Percentiles rank a stretch among this genome's conserved stretches.
Evolutionary conservation across 768 basidiomycete genomes (phyloP).

Genomic region (Rhodotorula graminis): DNA sequence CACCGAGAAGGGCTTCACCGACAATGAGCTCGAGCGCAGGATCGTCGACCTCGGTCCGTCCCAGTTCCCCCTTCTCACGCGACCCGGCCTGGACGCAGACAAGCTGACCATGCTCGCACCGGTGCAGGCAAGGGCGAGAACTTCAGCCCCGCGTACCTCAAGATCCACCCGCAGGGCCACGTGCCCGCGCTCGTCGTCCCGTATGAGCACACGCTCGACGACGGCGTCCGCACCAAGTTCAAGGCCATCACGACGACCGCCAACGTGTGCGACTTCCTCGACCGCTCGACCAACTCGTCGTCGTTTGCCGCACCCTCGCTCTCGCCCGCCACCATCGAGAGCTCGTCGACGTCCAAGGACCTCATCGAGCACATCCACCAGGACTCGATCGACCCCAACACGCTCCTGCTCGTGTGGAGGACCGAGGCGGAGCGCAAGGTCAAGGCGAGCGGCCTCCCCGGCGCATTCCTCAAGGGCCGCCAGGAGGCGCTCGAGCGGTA

Average conservation of each 20-base stretch:
- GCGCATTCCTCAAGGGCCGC: conserved; percentile 31
- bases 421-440: conserved; percentile 27
- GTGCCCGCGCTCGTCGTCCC: conserved; percentile 36
- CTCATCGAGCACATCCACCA: conserved; percentile 30
- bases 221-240: conserved; percentile 32
- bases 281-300: conserved; percentile 14
- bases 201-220: conserved; percentile 30
- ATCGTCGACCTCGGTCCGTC: conserved; percentile 21
- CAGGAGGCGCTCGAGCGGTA: conserved; percentile 34
- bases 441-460: conserved; percentile 12
- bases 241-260: conserved; percentile 3
- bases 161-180: conserved; percentile 17
- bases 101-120: background rate
- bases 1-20: conserved; percentile 32
- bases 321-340: conserved; percentile 37
- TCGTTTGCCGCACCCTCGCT: conserved; percentile 25
- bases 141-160: conserved; percentile 29
- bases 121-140: conserved; percentile 31
- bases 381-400: conserved; percentile 28
- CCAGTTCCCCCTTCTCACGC: background rate
- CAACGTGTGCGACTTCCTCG: conserved; percentile 32
- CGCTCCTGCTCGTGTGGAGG: conserved; percentile 23
- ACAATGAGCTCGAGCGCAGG: conserved; percentile 21
- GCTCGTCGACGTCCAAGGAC: conserved; percentile 4
- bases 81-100: background rate